A percentile compares a stretch with the other conserved stretches of the same genome.
These are phyloP conservation scores for Flaveria sonorensis DNA, from an alignment of 129 eudicot genomes.

Conservation along the genomic window DNA sequence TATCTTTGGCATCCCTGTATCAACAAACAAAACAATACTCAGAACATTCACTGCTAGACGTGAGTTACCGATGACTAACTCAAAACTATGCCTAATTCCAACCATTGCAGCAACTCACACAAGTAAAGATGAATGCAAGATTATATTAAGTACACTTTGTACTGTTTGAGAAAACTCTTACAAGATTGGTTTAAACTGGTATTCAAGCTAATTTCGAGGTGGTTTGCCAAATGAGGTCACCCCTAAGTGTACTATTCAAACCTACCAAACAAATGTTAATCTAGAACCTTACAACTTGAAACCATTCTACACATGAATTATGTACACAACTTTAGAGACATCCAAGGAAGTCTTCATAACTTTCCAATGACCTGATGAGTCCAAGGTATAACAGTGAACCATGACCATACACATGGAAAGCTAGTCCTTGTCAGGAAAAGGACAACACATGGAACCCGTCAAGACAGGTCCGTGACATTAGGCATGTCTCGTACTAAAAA, in stretches of 20 bases:
- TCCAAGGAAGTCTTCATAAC: no score
- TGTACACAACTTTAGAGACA: no score
- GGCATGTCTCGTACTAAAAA: not conserved
- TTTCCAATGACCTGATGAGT: no score
- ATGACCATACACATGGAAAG: no score
- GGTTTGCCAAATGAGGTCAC: no score
- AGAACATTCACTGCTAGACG: not conserved
- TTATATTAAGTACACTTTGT: not conserved
- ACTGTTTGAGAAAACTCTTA: not conserved
- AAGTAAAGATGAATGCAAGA: not conserved
- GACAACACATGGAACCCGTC: no score
- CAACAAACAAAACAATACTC: not conserved
- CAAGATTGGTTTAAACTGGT: not conserved
- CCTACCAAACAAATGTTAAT: no score
- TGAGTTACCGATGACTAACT: not conserved
- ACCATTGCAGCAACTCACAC: not conserved
- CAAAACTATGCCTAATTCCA: not conserved
- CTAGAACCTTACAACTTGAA: no score
- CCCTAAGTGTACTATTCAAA: no score
- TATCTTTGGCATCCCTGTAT: constrained; percentile 67
- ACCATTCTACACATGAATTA: no score
- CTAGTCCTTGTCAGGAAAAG: no score
- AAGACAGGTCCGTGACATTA: not conserved
- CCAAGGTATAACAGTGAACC: no score
- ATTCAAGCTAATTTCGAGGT: not conserved